A percentile compares a stretch with the other conserved stretches of the same genome.
Conservation (phyloP, 2,329 filamentous ascomycete genomes). For the Penicillium concentricum region DNA sequence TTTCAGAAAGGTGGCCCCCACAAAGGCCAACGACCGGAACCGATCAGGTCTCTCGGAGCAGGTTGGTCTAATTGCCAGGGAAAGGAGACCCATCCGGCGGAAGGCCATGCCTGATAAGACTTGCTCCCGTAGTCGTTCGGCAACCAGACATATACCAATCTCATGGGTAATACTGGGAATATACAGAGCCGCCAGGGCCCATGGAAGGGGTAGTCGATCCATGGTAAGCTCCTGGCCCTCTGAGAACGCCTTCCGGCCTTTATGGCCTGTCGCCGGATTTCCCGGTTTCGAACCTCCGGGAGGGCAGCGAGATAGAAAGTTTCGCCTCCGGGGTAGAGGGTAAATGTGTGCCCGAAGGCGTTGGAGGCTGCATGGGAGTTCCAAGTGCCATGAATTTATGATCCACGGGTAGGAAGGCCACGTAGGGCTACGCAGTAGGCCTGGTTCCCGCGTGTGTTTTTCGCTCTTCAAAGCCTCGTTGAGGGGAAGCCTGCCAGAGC, state of each 20-base stretch:
- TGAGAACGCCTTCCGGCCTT: background rate
- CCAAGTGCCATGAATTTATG: background rate
- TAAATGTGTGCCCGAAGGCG: background rate
- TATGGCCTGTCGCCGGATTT: background rate
- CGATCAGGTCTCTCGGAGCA: background rate
- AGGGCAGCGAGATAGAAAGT: background rate
- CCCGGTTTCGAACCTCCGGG: background rate
- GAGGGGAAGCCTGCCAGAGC: background rate
- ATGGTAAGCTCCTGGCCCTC: background rate
- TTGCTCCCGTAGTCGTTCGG: background rate
- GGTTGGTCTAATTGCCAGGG: background rate
- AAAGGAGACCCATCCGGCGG: background rate
- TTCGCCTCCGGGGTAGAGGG: background rate
- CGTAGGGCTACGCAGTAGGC: background rate
- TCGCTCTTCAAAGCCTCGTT: background rate
- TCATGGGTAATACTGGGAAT: background rate
- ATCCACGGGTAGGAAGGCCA: background rate
- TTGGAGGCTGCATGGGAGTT: background rate
- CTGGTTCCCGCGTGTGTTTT: background rate
- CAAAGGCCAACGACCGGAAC: conserved; percentile 1
- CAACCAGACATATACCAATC: background rate
- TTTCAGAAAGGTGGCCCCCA: conserved; percentile 4
- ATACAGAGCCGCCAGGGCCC: background rate
- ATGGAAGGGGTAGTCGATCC: background rate
- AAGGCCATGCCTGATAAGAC: background rate